phyloP scores from a whole-genome alignment of 2,329 filamentous ascomycete species.

The Pseudogymnoascus sp. region DNA sequence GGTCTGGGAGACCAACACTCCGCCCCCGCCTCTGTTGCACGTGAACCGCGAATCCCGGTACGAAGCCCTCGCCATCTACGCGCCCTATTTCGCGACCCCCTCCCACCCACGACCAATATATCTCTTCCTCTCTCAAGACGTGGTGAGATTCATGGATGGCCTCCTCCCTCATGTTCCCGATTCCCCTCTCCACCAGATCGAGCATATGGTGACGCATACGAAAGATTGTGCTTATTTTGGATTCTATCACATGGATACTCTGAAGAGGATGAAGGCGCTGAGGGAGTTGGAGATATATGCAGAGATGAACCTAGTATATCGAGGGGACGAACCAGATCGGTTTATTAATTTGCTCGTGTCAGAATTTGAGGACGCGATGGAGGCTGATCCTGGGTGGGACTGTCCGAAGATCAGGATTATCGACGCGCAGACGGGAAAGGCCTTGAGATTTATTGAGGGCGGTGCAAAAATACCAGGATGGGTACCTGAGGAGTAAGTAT shows the following conservation, averaged over 20 bases:
- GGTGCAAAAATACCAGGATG: slow-evolving; percentile 20
- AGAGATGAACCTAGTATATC: background rate
- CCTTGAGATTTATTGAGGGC: slow-evolving; percentile 14
- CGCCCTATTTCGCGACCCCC: slow-evolving; percentile 15
- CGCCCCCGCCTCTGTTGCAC: slow-evolving; percentile 10
- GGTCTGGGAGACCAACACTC: background rate
- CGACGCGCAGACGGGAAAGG: slow-evolving; percentile 13
- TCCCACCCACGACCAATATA: slow-evolving; percentile 17
- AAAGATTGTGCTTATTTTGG: slow-evolving; percentile 23
- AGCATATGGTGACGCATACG: slow-evolving; percentile 19
- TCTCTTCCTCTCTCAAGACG: slow-evolving; percentile 18
- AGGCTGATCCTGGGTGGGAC: slow-evolving; percentile 19
- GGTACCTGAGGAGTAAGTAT: slow-evolving; percentile 14
- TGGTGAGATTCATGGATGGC: slow-evolving; percentile 17
- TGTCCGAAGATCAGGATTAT: slow-evolving; percentile 22
- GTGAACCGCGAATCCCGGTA: slow-evolving; percentile 13
- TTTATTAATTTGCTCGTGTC: slow-evolving; percentile 13
- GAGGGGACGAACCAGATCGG: slow-evolving; percentile 10
- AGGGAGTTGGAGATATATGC: slow-evolving; percentile 18
- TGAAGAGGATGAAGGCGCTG: slow-evolving; percentile 21
- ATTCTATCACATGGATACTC: slow-evolving; percentile 21
- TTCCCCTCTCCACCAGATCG: slow-evolving; percentile 15
- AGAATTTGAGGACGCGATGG: slow-evolving; percentile 19
- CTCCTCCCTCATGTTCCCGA: slow-evolving; percentile 17
- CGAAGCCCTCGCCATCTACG: slow-evolving; percentile 16